Conservation (phyloP, 345 rosid species). For the Psidium friedrichsthalianum region DNA sequence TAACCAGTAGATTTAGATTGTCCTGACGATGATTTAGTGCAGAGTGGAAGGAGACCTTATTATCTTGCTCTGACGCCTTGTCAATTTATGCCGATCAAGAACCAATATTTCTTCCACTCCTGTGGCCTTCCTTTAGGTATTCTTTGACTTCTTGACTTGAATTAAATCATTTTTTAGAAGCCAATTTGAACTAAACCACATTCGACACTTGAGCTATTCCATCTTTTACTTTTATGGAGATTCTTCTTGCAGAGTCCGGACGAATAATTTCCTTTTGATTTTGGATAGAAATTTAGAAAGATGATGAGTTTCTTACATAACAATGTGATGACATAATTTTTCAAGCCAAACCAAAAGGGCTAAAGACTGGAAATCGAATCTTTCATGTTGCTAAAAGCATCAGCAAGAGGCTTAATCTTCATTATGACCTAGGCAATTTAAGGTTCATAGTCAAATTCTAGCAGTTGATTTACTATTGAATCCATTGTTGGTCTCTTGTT, state of each 20-base stretch:
- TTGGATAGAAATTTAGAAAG: neutral
- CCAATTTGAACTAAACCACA: neutral
- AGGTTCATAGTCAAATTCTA: conserved; percentile 10
- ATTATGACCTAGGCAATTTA: neutral
- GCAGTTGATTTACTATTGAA: conserved; percentile 13
- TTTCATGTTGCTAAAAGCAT: neutral
- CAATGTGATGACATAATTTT: neutral
- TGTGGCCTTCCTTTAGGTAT: neutral
- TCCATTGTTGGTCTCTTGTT: conserved; percentile 26
- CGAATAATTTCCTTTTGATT: neutral
- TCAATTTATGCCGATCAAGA: too few species aligned
- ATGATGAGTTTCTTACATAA: neutral
- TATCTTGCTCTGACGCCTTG: neutral
- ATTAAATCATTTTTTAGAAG: neutral
- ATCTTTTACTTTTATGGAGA: neutral
- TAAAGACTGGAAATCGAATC: neutral
- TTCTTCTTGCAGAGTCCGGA: neutral
- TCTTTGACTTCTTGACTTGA: neutral
- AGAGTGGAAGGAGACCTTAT: neutral
- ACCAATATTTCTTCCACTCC: neutral
- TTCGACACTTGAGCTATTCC: neutral
- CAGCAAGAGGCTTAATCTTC: neutral
- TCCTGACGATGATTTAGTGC: neutral
- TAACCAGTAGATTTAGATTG: neutral
- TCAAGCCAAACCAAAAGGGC: neutral